Base-by-base conservation (phyloP, 306 rosid genomes). In the Oxytropis ochrocephala region DNA sequence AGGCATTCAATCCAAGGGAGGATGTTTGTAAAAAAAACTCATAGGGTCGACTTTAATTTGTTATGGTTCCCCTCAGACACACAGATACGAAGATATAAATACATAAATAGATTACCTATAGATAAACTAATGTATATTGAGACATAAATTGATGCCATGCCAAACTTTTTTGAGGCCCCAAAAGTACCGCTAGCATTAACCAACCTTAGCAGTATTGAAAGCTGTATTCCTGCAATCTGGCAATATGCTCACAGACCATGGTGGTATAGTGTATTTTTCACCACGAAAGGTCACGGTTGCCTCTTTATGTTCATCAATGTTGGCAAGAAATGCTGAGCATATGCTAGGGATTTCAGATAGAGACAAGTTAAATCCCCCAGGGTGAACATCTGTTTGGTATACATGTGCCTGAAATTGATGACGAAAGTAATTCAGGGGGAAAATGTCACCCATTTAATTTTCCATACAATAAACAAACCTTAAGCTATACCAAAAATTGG, bases 191-290 rank as follows among this genome's bases (percentile, higher is more conserved):
- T 21, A 43, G 54, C 67, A 44, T 64, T 58, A 79, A 75, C 73
- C 80, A 83, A 93, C 97, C 98, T 90, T 87, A 58, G 98, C 98
- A 62, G 98, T 88, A 75, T 90, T 93, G 84, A 85, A 93, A 77
- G 50, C 90, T 3, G 81, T 73, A 56, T 81, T 88, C 83, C 63
- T 81, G 87, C 98, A 93, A 83, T 93, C 98, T 48, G 97, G 98
- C 78, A 93, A 83, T 71, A 93, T 79, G 69, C 97, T 93, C 72
- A 93, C 98, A 0, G 98, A 93, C 98, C 98, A 90, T 30, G 98
- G 92, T 65, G 98, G 98, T 75, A 93, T 35, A 24, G 68, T 80
- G 80, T 93, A 93, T 63, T 64, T 86, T 79, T 77, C 76, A 67
- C 94, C 96, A n/a, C n/a, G 88, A 74, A 93, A 90, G 36, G 83